A percentile compares a stretch with the other conserved stretches of the same genome.
Evolutionary conservation across 306 rosid species (phyloP).

Genomic region (Sophora flavescens): DNA sequence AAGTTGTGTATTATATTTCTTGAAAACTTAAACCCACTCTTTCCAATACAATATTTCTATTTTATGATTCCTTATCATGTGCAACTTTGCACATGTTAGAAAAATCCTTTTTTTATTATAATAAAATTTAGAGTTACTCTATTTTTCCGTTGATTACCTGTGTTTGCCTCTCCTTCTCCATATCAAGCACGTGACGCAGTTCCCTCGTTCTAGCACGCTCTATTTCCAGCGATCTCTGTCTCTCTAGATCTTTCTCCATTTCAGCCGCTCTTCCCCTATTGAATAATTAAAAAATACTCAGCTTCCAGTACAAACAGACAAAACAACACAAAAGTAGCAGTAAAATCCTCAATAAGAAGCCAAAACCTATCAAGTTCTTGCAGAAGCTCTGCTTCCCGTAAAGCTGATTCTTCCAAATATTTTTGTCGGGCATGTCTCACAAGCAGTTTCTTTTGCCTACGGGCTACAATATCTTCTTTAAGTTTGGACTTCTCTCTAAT

Average conservation of each 20-base stretch:
- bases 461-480: slow-evolving; percentile 72
- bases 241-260: slow-evolving; percentile 86
- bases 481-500: slow-evolving; percentile 78
- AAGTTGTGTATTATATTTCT: too few relatives aligned
- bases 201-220: slow-evolving; percentile 95
- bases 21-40: too few relatives aligned
- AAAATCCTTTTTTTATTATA: too few relatives aligned
- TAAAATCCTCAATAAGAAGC: slow-evolving; percentile 35
- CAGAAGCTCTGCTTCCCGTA: slow-evolving; percentile 79
- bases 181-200: slow-evolving; percentile 84
- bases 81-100: too few relatives aligned
- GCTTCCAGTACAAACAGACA: slow-evolving; percentile 38
- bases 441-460: slow-evolving; percentile 78
- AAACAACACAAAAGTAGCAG: slow-evolving; percentile 29
- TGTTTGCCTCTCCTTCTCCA: slow-evolving; percentile 93
- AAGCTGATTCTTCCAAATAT: slow-evolving; percentile 75
- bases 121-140: slow-evolving; percentile 19
- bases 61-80: too few relatives aligned
- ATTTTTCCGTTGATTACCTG: slow-evolving; percentile 63
- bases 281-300: slow-evolving; percentile 41
- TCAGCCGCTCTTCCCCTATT: slow-evolving; percentile 82
- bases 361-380: slow-evolving; percentile 89
- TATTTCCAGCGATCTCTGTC: slow-evolving; percentile 79
- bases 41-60: too few relatives aligned
- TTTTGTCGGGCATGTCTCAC: slow-evolving; percentile 77